Conservation (phyloP, 1,284 basidiomycete species). For the Chalciporus sp. region DNA sequence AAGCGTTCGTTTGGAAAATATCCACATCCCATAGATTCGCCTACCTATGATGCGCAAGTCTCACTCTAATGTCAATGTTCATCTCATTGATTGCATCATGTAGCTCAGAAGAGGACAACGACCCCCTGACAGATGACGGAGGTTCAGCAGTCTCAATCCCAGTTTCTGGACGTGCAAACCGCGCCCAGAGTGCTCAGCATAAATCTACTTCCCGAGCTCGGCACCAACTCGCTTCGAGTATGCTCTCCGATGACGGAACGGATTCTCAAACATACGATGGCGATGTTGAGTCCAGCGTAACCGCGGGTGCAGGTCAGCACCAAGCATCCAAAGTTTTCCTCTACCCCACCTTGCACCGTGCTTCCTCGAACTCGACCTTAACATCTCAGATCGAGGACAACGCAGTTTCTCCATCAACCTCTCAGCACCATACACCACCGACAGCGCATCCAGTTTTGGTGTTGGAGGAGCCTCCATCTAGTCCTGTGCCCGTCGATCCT, state of each 20-base stretch:
- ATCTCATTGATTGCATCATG: constrained; percentile 1
- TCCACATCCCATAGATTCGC: constrained; percentile 58
- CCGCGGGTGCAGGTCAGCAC: constrained; percentile 47
- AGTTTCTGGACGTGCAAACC: constrained; percentile 30
- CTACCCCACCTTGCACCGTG: constrained; percentile 39
- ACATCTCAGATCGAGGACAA: constrained; percentile 45
- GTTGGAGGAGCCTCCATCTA: constrained; percentile 45
- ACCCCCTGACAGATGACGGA: constrained; percentile 75
- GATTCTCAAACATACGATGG: constrained; percentile 90
- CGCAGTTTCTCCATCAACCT: constrained; percentile 31
- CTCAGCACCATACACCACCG: constrained; percentile 25
- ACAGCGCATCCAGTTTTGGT: constrained; percentile 25
- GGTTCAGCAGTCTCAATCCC: constrained; percentile 54
- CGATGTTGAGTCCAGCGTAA: constrained; percentile 81
- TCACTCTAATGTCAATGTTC: neutral
- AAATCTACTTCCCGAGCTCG: constrained; percentile 38
- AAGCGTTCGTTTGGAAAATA: constrained; percentile 71
- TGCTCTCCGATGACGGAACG: constrained; percentile 71
- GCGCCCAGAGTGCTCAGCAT: constrained; percentile 31
- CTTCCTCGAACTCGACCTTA: constrained; percentile 54
- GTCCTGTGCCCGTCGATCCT: constrained; percentile 52
- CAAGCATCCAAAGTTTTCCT: constrained; percentile 34
- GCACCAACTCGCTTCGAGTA: constrained; percentile 56
- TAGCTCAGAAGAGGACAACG: constrained; percentile 81
- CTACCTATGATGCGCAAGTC: constrained; percentile 72